These are phyloP conservation scores for Populus euphratica DNA, from an alignment of 345 rosid genomes.

Conservation along the genomic window DNA sequence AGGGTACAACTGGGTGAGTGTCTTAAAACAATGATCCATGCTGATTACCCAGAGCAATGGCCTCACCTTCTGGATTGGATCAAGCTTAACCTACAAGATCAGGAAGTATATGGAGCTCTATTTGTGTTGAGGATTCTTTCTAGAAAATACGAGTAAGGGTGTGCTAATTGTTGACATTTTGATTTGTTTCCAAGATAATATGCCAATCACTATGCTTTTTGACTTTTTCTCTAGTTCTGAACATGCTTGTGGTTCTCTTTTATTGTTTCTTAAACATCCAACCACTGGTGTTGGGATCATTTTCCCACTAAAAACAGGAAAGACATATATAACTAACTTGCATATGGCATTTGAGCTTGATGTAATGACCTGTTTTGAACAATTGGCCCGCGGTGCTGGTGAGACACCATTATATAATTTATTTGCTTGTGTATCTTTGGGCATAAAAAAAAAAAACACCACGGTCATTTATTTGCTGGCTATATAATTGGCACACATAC, in stretches of 20 bases:
- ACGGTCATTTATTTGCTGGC: background rate
- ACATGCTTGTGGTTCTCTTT: background rate
- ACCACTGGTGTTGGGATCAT: background rate
- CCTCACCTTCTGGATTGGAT: conserved; percentile 94
- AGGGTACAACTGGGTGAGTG: conserved; percentile 98
- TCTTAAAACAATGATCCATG: conserved; percentile 86
- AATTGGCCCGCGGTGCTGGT: background rate
- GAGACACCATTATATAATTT: background rate
- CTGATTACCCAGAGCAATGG: conserved; percentile 99
- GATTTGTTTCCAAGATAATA: background rate
- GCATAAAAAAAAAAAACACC: background rate
- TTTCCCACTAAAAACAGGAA: background rate
- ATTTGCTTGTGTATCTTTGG: background rate
- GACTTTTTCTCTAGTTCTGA: background rate
- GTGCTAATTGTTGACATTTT: conserved; percentile 5
- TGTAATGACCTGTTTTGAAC: background rate
- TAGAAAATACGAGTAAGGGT: conserved; percentile 90
- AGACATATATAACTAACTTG: background rate
- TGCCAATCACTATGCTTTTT: background rate
- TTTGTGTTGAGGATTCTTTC: conserved; percentile 89
- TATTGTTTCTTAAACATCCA: background rate
- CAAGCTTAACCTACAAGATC: conserved; percentile 80
- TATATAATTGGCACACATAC: background rate
- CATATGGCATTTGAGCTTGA: background rate
- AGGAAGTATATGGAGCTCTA: conserved; percentile 86